Evolutionary conservation across 2,329 filamentous ascomycete species (phyloP).

Genomic region (Epichloe coenophiala): DNA sequence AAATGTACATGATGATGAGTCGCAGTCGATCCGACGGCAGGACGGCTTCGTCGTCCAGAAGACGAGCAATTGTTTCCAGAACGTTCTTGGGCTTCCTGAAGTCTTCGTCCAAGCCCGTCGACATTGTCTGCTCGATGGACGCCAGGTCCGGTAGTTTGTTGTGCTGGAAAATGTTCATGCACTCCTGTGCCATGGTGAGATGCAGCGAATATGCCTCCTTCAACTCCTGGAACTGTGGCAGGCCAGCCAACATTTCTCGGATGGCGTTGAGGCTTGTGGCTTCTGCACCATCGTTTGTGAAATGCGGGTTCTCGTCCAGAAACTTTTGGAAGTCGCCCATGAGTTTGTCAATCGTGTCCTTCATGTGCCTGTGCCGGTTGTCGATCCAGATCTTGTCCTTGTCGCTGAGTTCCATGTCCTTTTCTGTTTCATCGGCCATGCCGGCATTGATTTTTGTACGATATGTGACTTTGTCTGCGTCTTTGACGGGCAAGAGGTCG

Average conservation of each 20-base stretch:
- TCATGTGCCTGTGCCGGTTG: constrained; percentile 93
- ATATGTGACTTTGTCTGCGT: constrained; percentile 79
- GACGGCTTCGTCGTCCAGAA: constrained; percentile 76
- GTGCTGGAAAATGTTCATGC: constrained; percentile 83
- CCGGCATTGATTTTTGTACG: constrained; percentile 69
- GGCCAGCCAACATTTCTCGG: constrained; percentile 89
- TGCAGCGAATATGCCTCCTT: constrained; percentile 93
- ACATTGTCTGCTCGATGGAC: constrained; percentile 76
- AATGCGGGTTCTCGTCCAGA: constrained; percentile 80
- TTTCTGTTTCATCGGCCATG: constrained; percentile 55
- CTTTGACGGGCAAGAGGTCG: constrained; percentile 77
- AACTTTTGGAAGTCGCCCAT: constrained; percentile 90
- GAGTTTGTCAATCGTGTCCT: constrained; percentile 87
- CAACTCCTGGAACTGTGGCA: constrained; percentile 90
- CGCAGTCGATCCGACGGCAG: constrained; percentile 63
- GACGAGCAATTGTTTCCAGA: constrained; percentile 68
- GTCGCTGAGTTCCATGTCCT: constrained; percentile 83
- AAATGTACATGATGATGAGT: constrained; percentile 70
- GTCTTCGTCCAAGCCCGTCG: constrained; percentile 88
- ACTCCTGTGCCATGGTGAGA: constrained; percentile 91
- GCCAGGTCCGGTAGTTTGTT: constrained; percentile 79
- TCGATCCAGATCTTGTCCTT: constrained; percentile 92
- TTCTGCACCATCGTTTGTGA: constrained; percentile 57
- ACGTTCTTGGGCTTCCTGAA: constrained; percentile 82
- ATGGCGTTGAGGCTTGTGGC: constrained; percentile 76